Evolutionary conservation across 2,329 filamentous ascomycete genomes (phyloP).

Genomic region (Neonectria coccinea): DNA sequence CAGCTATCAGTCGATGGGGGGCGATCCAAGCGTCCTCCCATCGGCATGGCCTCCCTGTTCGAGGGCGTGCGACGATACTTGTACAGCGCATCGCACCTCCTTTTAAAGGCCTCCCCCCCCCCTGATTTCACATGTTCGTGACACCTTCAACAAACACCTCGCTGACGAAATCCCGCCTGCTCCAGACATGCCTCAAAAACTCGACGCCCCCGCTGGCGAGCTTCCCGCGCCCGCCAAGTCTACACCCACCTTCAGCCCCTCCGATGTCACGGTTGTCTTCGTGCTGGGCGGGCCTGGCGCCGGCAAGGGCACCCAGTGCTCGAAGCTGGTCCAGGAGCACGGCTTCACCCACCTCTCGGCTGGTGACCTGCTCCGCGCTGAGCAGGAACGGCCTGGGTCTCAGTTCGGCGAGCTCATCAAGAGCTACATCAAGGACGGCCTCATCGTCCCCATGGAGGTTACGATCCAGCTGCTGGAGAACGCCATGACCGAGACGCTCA

Average conservation of each 20-base stretch:
- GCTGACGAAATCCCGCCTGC: constrained; percentile 13
- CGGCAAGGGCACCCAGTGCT: constrained; percentile 97
- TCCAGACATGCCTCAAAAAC: constrained; percentile 31
- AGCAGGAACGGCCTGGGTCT: constrained; percentile 87
- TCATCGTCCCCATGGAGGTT: constrained; percentile 99
- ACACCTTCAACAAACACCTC: constrained; percentile 1
- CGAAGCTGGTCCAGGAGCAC: constrained; percentile 86
- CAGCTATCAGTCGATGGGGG: constrained; percentile 27
- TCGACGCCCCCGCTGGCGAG: constrained; percentile 40
- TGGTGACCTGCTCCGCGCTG: constrained; percentile 91
- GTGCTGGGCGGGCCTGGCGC: constrained; percentile 95
- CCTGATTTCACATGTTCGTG: constrained; percentile 14
- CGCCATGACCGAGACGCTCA: constrained; percentile 81
- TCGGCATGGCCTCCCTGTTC: constrained; percentile 15
- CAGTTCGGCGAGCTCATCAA: constrained; percentile 95
- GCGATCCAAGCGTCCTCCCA: constrained; percentile 21
- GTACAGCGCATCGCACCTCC: constrained; percentile 16
- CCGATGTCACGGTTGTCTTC: constrained; percentile 91
- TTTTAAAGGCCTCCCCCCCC: neutral
- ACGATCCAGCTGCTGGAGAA: constrained; percentile 94
- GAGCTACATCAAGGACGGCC: constrained; percentile 91
- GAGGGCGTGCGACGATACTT: constrained; percentile 15
- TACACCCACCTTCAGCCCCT: constrained; percentile 77
- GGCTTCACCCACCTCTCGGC: constrained; percentile 94
- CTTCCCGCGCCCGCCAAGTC: constrained; percentile 62